Evolutionary conservation across 805 yeast genomes (phyloP).

Genomic region (Kuraishia capsulata): DNA sequence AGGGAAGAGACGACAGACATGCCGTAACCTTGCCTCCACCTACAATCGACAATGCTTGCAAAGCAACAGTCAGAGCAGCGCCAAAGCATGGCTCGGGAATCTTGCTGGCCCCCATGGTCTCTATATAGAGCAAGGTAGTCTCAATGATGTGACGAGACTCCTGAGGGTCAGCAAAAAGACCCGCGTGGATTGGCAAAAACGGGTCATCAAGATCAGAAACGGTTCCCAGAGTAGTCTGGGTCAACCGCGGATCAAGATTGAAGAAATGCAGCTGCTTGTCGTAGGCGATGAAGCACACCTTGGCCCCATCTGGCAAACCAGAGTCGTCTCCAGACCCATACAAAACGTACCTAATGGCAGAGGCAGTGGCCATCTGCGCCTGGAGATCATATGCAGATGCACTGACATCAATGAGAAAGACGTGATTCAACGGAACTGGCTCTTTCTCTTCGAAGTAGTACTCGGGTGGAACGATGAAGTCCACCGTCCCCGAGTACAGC

Average conservation of each 20-base stretch:
- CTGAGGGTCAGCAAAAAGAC: slow-evolving; percentile 72
- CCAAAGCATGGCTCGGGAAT: slow-evolving; percentile 67
- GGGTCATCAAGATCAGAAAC: slow-evolving; percentile 69
- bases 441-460: slow-evolving; percentile 41
- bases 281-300: slow-evolving; percentile 66
- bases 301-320: slow-evolving; percentile 30
- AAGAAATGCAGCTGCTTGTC: slow-evolving; percentile 68
- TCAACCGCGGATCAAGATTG: slow-evolving; percentile 47
- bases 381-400: slow-evolving; percentile 49
- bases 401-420: slow-evolving; percentile 66
- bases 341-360: slow-evolving; percentile 55
- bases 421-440: slow-evolving; percentile 50
- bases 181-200: slow-evolving; percentile 71
- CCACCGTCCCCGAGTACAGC: slow-evolving; percentile 75
- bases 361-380: slow-evolving; percentile 55
- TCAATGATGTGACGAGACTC: slow-evolving; percentile 59
- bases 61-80: slow-evolving; percentile 65
- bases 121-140: slow-evolving; percentile 55
- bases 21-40: slow-evolving; percentile 85
- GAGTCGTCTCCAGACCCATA: slow-evolving; percentile 21
- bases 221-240: slow-evolving; percentile 45
- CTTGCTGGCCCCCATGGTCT: slow-evolving; percentile 28
- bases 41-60: slow-evolving; percentile 43
- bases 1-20: slow-evolving; percentile 60
- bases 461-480: slow-evolving; percentile 65